Percentiles rank a stretch among this genome's conserved stretches.
These are phyloP conservation scores for Solanum ossicruentum DNA, from an alignment of 257 asterid species.

Conservation along the genomic window DNA sequence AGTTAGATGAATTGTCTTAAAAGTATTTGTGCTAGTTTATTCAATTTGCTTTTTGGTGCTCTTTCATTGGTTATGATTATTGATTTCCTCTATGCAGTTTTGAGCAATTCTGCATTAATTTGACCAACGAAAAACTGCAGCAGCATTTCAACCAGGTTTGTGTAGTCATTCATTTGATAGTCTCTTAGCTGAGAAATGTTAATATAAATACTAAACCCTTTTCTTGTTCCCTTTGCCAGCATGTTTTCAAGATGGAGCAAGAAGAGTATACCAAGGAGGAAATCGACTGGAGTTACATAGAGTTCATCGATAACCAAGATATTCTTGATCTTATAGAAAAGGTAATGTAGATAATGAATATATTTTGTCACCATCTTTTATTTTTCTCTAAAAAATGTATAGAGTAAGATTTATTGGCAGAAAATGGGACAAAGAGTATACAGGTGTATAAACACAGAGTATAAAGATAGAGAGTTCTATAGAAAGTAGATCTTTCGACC, in stretches of 20 bases:
- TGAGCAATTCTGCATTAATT: constrained; percentile 90
- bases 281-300: constrained; percentile 92
- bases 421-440: neutral
- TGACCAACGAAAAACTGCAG: constrained; percentile 94
- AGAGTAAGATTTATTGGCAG: neutral
- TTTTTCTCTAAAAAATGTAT: neutral
- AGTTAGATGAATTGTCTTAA: neutral
- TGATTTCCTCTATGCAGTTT: constrained; percentile 46
- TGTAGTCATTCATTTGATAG: neutral
- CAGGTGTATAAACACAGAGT: neutral
- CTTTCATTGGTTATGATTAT: neutral
- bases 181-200: neutral
- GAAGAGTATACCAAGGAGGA: constrained; percentile 88
- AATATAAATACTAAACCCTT: neutral
- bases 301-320: constrained; percentile 78
- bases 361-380: neutral
- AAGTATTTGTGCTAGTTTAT: neutral
- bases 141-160: constrained; percentile 95
- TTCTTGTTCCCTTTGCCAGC: constrained; percentile 35
- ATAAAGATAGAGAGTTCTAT: neutral
- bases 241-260: constrained; percentile 93
- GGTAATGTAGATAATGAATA: constrained; percentile 19
- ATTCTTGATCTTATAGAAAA: constrained; percentile 92
- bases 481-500: neutral
- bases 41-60: neutral